Evolutionary conservation across 306 rosid genomes (phyloP), one percentile per base, ranked within the genome.

Genomic region (Calophaca sinica): DNA sequence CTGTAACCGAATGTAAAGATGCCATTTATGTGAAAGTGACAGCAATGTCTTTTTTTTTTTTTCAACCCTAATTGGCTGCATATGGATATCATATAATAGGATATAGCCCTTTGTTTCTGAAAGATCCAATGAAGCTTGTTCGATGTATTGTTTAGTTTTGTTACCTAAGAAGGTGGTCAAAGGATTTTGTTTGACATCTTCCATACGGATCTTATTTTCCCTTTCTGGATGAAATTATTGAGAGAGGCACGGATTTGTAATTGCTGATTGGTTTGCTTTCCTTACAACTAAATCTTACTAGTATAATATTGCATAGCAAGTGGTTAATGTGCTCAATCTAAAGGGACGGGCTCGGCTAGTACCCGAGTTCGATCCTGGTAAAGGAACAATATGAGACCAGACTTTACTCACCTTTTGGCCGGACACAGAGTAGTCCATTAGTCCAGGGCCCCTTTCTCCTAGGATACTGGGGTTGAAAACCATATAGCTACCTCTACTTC

Each of bases 151-250:
- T 26, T 26, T 55, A 13, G 9, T 11, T 57, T 7, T 12, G 29
- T 38, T 35, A 68, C 58, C 58, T 42, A 36, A 39, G 53, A 14
- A 46, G 72, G 12, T 32, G 28, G 45, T 26, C 42, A 7, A 5
- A 57, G 20, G 38, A 55, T 7, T 20, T 20, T 35, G 1, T 61
- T 51, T 39, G 7, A 2, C 51, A 55, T 48, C 45, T 45, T 26
- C 33, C 3, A 9, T 59, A 29, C 6, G 36, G 53, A 49, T 49
- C 49, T 50, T 4, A 1, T 36, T 77, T 48, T 59, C 52, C 52
- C 12, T 48, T 58, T 68, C 4, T 69, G 62, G 53, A 13, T 64
- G 60, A 52, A 6, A 62, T 70, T 79, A 53, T n/a, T 44, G 46
- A 42, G 67, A 42, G 67, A 75, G 50, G 8, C 61, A n/a, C 3